A percentile compares a stretch with the other conserved stretches of the same genome.
Conservation (phyloP, 352 stramenopile species). For the Pythium diclinum region DNA sequence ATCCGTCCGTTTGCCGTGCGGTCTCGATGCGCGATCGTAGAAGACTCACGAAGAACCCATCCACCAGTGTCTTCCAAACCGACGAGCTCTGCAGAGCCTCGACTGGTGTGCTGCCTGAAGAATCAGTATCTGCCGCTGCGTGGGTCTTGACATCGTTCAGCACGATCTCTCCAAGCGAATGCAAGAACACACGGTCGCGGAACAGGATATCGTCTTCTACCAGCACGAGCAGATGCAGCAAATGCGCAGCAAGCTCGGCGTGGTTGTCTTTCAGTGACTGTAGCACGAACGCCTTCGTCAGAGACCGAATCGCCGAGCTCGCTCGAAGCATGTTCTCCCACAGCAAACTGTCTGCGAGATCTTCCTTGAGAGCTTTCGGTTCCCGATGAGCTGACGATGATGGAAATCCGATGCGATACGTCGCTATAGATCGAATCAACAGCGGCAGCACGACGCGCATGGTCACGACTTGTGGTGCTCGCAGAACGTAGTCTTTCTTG, state of each 20-base stretch:
- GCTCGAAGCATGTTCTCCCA: slow-evolving; percentile 72
- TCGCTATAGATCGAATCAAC: slow-evolving; percentile 56
- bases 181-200: slow-evolving; percentile 69
- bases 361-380: slow-evolving; percentile 39
- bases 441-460: slow-evolving; percentile 80
- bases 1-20: slow-evolving; percentile 27
- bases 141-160: slow-evolving; percentile 39
- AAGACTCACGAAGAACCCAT: slow-evolving; percentile 56
- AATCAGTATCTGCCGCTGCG: slow-evolving; percentile 27
- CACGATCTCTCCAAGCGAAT: slow-evolving; percentile 61
- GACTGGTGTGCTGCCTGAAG: slow-evolving; percentile 22
- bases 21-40: slow-evolving; percentile 34
- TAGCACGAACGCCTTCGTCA: slow-evolving; percentile 64
- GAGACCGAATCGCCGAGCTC: slow-evolving; percentile 65
- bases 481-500: slow-evolving; percentile 80
- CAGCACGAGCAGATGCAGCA: slow-evolving; percentile 54
- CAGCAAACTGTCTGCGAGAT: slow-evolving; percentile 42
- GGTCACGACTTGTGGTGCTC: slow-evolving; percentile 70
- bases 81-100: slow-evolving; percentile 43
- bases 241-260: slow-evolving; percentile 42
- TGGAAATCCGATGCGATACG: slow-evolving; percentile 34
- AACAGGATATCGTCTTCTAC: slow-evolving; percentile 67
- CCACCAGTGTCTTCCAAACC: slow-evolving; percentile 61
- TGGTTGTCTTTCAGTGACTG: slow-evolving; percentile 68
- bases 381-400: slow-evolving; percentile 26